Base-by-base conservation (phyloP, 441 rosid species). In the Pelargonium australe region DNA sequence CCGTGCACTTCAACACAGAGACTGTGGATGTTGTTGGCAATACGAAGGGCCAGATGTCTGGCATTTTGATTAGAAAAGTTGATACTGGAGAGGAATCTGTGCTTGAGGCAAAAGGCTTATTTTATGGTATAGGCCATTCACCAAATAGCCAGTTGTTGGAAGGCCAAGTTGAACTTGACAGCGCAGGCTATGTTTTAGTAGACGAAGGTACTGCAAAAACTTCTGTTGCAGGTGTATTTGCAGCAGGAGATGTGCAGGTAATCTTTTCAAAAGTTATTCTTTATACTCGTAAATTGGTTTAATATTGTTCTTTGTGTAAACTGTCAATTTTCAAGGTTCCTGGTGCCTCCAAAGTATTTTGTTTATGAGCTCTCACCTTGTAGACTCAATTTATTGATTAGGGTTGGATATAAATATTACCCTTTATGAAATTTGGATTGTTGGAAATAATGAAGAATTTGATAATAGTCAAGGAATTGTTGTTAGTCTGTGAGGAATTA, bases 221-320 rank as follows among this genome's bases (percentile, higher is more conserved):
- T 74, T 94, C 97, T 40, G 91, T 89, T 28, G 85, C 87, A 68
- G 99, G 99, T 80, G 90, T 91, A 63, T 94, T 91, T 83, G 99
- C 96, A 65, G 97, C 99, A 64, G 99, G 99, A 78, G 99, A 94
- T 80, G 96, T 94, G 61, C 99, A 94, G 97, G 99, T 94, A 81
- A 68, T 72, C 47, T 51, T 7, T 4, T 65, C 69, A 73, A 65
- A 63, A 14, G 14, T 49, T 11, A 49, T 11, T 66, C 34, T 40
- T 16, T 68, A 57, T 25, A 14, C 68, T 68, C 68, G 41, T 34
- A 11, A 72, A 75, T 51, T 66, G 20, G 23, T 16, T 67, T 61
- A 1, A 23, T 76, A 40, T 65, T 72, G 45, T 31, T 58, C 47
- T 72, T 60, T 72, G 64, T 47, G 12, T 10, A 2, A 19, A 55